These are phyloP conservation scores for Mycena amicta DNA, from an alignment of 768 basidiomycete genomes.

Conservation along the genomic window DNA sequence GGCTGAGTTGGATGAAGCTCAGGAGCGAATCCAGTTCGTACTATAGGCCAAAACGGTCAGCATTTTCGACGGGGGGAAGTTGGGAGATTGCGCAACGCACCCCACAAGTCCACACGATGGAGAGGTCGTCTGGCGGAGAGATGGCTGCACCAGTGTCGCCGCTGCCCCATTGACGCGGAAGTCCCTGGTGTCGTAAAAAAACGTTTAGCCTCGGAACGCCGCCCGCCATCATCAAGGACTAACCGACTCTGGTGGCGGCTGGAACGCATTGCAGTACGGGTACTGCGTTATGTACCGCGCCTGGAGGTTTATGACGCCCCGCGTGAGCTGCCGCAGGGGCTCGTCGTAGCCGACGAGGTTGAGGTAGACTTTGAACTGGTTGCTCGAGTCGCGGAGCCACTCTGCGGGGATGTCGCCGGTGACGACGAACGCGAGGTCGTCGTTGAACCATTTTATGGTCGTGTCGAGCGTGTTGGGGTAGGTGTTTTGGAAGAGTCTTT, in stretches of 20 bases:
- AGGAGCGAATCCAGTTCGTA: constrained; percentile 59
- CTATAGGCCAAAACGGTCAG: constrained; percentile 26
- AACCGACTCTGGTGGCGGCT: constrained; percentile 17
- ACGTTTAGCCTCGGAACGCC: constrained; percentile 42
- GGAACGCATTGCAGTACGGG: constrained; percentile 23
- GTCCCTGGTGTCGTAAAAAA: too few species aligned
- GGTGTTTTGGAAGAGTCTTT: constrained; percentile 48
- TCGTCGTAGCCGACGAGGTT: constrained; percentile 41
- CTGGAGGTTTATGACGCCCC: constrained; percentile 57
- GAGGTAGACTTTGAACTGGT: constrained; percentile 55
- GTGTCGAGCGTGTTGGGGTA: constrained; percentile 62
- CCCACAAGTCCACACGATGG: constrained; percentile 59
- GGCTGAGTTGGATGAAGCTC: constrained; percentile 56
- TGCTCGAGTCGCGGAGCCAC: constrained; percentile 59
- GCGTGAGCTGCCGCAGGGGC: constrained; percentile 46
- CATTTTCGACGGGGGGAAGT: not conserved
- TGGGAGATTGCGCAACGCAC: too few species aligned
- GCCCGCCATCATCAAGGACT: not conserved
- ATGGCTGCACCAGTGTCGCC: constrained; percentile 11
- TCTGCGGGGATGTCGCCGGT: constrained; percentile 54
- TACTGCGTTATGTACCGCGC: constrained; percentile 24
- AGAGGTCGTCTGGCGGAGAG: constrained; percentile 45
- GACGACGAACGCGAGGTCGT: constrained; percentile 55
- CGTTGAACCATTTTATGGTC: constrained; percentile 53
- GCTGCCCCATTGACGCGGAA: not conserved